phyloP scores from a whole-genome alignment of 306 rosid genomes.

The Trifolium fragiferum region DNA sequence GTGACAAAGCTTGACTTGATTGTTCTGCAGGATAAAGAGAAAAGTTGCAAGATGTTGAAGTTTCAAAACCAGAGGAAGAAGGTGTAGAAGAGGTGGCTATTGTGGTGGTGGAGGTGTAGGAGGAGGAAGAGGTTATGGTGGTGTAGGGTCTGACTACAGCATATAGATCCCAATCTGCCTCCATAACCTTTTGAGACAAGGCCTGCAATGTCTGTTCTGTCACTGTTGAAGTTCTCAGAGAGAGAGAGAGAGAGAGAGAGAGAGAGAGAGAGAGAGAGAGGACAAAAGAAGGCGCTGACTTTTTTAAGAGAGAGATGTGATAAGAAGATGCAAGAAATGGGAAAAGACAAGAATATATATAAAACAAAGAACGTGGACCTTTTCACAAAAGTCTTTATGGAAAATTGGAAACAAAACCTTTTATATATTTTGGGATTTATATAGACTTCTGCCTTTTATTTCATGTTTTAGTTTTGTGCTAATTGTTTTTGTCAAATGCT shows the following conservation, averaged over 20 bases:
- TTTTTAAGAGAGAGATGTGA: conserved; percentile 37
- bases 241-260: conserved; percentile 47
- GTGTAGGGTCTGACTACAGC: conserved; percentile 89
- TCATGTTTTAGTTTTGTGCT: too few relatives aligned
- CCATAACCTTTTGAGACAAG: conserved; percentile 50
- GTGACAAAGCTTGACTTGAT: conserved; percentile 42
- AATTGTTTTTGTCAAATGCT: too few relatives aligned
- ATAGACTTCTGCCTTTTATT: too few relatives aligned
- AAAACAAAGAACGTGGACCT: conserved; percentile 36
- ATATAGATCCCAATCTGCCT: conserved; percentile 91
- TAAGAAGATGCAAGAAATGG: conserved; percentile 41
- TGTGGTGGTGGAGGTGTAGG: conserved; percentile 17
- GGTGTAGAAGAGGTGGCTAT: conserved; percentile 15
- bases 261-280: conserved; percentile 56
- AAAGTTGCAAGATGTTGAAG: conserved; percentile 37
- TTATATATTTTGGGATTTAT: too few relatives aligned
- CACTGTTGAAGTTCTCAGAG: conserved; percentile 31
- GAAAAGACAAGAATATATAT: conserved; percentile 49
- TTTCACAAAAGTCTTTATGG: conserved; percentile 45
- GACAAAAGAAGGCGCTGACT: conserved; percentile 56
- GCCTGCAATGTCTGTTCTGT: conserved; percentile 40
- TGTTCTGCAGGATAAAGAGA: conserved; percentile 42
- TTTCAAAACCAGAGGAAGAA: conserved; percentile 28
- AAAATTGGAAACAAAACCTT: too few relatives aligned
- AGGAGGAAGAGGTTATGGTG: conserved; percentile 41